A percentile compares a stretch with the other conserved stretches of the same genome.
Evolutionary conservation across 2,329 filamentous ascomycete species (phyloP).

Genomic region (Aureobasidium namibiae): DNA sequence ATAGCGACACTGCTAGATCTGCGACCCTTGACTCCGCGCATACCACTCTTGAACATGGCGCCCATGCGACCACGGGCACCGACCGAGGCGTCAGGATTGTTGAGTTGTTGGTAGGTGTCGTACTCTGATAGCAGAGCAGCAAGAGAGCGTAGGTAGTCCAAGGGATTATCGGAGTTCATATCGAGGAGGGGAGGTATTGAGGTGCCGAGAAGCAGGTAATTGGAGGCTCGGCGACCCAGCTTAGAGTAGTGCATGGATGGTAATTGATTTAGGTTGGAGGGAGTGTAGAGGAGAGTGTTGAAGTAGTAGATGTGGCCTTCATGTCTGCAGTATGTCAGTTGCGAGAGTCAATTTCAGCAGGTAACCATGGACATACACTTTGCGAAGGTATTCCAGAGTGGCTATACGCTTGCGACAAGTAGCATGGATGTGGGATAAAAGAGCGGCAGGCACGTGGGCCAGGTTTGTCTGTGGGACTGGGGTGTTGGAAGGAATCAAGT

Average conservation of each 20-base stretch:
- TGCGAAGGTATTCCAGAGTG: slow-evolving; percentile 84
- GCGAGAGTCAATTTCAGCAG: not conserved
- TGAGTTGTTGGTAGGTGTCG: slow-evolving; percentile 83
- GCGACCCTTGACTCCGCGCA: slow-evolving; percentile 29
- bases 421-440: slow-evolving; percentile 69
- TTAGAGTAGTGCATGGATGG: slow-evolving; percentile 80
- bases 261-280: slow-evolving; percentile 68
- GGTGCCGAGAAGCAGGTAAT: slow-evolving; percentile 85
- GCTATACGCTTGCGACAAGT: slow-evolving; percentile 86
- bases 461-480: not conserved
- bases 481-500: not conserved
- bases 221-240: slow-evolving; percentile 81
- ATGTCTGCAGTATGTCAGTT: slow-evolving; percentile 50
- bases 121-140: slow-evolving; percentile 84
- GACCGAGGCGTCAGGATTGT: slow-evolving; percentile 58
- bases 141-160: slow-evolving; percentile 80
- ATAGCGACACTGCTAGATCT: slow-evolving; percentile 53
- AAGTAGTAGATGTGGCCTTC: slow-evolving; percentile 97
- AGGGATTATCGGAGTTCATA: slow-evolving; percentile 67
- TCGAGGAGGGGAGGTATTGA: slow-evolving; percentile 86
- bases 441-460: slow-evolving; percentile 49
- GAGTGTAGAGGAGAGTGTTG: slow-evolving; percentile 89
- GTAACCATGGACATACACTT: slow-evolving; percentile 58
- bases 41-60: slow-evolving; percentile 43
- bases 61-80: slow-evolving; percentile 67